A percentile compares a stretch with the other conserved stretches of the same genome.
These are phyloP conservation scores for Nothophytophthora sp. DNA, from an alignment of 352 stramenopile species.

Conservation along the genomic window DNA sequence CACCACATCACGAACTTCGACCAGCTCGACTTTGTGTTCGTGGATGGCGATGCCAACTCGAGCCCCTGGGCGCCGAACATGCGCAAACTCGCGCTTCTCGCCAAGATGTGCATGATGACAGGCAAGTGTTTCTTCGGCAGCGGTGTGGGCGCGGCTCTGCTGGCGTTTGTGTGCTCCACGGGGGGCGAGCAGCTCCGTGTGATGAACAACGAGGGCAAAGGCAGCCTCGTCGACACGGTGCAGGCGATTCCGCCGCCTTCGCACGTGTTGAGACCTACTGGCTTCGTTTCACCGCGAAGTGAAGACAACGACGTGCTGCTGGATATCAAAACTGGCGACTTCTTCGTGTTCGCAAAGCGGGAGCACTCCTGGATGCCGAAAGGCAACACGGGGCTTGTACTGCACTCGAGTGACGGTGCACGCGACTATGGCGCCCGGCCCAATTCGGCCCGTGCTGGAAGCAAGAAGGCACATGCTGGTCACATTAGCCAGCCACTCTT, in stretches of 20 bases:
- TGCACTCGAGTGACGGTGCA: constrained; percentile 61
- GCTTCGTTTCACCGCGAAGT: constrained; percentile 13
- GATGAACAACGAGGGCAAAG: constrained; percentile 65
- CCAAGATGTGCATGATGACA: constrained; percentile 91
- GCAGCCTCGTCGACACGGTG: constrained; percentile 42
- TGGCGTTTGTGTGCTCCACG: constrained; percentile 76
- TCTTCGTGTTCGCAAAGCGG: constrained; percentile 46
- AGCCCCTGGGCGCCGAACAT: constrained; percentile 61
- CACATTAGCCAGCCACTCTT: constrained; percentile 43
- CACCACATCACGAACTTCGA: constrained; percentile 79
- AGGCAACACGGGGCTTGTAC: constrained; percentile 77
- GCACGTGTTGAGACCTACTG: constrained; percentile 6
- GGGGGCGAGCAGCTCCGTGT: constrained; percentile 60
- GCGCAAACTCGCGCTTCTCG: constrained; percentile 60
- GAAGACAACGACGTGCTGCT: constrained; percentile 47
- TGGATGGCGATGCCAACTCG: constrained; percentile 67
- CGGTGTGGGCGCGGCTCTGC: constrained; percentile 51
- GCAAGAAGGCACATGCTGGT: constrained; percentile 32
- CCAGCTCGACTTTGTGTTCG: constrained; percentile 78
- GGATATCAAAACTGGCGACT: constrained; percentile 75
- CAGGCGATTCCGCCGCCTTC: constrained; percentile 37
- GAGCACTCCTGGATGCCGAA: constrained; percentile 54
- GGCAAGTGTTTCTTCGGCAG: constrained; percentile 80
- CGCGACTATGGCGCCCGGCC: constrained; percentile 52
- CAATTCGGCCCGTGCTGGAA: constrained; percentile 70